Conservation (phyloP, 345 rosid species). For the Ceriops decandra region DNA sequence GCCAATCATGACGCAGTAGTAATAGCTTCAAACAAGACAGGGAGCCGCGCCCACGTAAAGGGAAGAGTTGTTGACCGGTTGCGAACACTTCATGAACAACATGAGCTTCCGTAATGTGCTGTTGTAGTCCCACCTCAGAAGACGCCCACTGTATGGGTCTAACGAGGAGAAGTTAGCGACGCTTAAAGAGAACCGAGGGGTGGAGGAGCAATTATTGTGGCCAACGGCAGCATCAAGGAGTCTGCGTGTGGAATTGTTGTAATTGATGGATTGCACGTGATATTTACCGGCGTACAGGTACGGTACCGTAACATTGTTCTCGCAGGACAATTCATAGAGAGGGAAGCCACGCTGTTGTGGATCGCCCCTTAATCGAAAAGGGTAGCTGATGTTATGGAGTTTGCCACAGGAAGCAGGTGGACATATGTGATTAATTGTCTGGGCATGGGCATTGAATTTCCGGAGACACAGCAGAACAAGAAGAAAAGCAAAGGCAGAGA, state of each 20-base stretch:
- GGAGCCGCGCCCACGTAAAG: conserved; percentile 6
- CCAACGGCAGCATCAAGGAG: conserved; percentile 10
- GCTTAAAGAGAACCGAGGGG: conserved; percentile 3
- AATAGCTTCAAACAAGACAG: not conserved
- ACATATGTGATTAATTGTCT: not conserved
- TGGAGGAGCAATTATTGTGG: conserved; percentile 9
- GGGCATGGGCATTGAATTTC: no score
- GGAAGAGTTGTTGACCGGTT: conserved; percentile 7
- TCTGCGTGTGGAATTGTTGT: conserved; percentile 12
- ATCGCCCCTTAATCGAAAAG: conserved; percentile 25
- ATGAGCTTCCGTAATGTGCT: not conserved
- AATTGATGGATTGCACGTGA: conserved; percentile 14
- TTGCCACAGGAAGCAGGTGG: conserved; percentile 29
- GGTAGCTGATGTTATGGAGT: conserved; percentile 22
- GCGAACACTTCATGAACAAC: conserved; percentile 4
- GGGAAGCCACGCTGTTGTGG: conserved; percentile 18
- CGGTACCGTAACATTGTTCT: conserved; percentile 18
- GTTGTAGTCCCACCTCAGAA: not conserved
- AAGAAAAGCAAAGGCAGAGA: not conserved
- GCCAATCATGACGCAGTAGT: not conserved
- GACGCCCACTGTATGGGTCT: conserved; percentile 5
- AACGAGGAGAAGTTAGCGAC: not conserved
- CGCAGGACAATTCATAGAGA: conserved; percentile 17
- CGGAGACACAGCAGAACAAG: not conserved
- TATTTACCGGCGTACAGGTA: conserved; percentile 15